Evolutionary conservation across 192 early-diverging fungal genomes (phyloP).

Genomic region (Backusella mclennaniae): DNA sequence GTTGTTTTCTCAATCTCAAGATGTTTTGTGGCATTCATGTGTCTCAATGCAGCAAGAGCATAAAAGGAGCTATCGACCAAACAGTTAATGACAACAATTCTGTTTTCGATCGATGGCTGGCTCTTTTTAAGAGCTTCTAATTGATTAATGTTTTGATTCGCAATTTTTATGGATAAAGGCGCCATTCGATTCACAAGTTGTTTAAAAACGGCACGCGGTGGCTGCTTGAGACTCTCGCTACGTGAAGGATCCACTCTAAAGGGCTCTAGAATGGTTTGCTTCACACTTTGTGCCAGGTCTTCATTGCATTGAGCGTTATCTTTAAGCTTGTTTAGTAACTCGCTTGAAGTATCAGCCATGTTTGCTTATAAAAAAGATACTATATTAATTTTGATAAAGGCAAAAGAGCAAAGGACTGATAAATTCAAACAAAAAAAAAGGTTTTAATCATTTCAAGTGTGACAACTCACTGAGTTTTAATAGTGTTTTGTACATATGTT

Average conservation of each 20-base stretch:
- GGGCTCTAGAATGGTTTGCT: slow-evolving; percentile 10
- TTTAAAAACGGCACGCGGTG: not conserved
- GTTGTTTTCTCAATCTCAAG: slow-evolving; percentile 53
- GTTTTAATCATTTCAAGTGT: not conserved
- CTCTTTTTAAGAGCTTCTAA: slow-evolving; percentile 10
- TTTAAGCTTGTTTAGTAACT: not conserved
- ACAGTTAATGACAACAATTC: slow-evolving; percentile 17
- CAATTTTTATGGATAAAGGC: slow-evolving; percentile 24
- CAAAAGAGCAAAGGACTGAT: not conserved
- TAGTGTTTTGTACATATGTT: too few species aligned
- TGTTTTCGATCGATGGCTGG: not conserved
- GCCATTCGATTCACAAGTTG: not conserved
- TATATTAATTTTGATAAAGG: not conserved
- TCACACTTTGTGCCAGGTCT: not conserved
- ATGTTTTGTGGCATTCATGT: slow-evolving; percentile 33
- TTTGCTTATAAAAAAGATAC: not conserved
- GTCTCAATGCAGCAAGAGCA: slow-evolving; percentile 28
- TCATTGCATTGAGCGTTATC: slow-evolving; percentile 13
- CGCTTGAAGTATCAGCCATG: not conserved
- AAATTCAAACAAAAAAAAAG: not conserved
- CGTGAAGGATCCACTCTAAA: not conserved
- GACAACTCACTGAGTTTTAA: not conserved
- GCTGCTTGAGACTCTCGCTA: slow-evolving; percentile 1
- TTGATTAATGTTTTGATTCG: slow-evolving; percentile 29
- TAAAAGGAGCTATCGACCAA: slow-evolving; percentile 34